Conservation (phyloP, 352 stramenopile genomes). For the Globisporangium carolinianum region DNA sequence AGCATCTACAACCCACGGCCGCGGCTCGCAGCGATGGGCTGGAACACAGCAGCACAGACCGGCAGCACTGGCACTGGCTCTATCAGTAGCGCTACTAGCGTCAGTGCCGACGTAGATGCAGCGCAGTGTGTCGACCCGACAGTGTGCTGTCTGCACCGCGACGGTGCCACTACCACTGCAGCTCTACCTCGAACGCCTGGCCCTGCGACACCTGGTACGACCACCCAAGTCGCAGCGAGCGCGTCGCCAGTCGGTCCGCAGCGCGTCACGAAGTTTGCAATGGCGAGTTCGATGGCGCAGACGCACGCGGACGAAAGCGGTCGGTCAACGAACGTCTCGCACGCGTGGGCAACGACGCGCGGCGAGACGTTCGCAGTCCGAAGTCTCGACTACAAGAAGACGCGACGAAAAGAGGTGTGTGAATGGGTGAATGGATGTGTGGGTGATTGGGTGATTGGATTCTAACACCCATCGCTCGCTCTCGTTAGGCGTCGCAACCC, state of each 20-base stretch:
- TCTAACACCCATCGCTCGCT: too few relatives aligned
- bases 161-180: background rate
- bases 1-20: conserved; percentile 45
- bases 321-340: conserved; percentile 41
- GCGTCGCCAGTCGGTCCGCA: conserved; percentile 6
- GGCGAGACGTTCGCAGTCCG: conserved; percentile 67
- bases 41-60: background rate
- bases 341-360: conserved; percentile 39
- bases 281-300: conserved; percentile 49
- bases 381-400: conserved; percentile 77
- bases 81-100: background rate
- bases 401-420: conserved; percentile 65
- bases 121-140: conserved; percentile 19
- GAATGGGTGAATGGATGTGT: background rate
- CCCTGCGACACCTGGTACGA: background rate
- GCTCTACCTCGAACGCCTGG: background rate
- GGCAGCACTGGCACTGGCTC: conserved; percentile 3
- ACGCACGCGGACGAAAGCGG: conserved; percentile 40
- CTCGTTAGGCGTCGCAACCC: conserved; percentile 28
- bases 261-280: conserved; percentile 33
- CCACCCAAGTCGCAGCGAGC: background rate
- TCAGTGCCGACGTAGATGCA: background rate
- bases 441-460: background rate
- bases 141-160: conserved; percentile 49
- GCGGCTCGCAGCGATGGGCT: background rate